Evolutionary conservation across 495 filamentous ascomycete genomes (phyloP).

Genomic region (Tuber borchii): DNA sequence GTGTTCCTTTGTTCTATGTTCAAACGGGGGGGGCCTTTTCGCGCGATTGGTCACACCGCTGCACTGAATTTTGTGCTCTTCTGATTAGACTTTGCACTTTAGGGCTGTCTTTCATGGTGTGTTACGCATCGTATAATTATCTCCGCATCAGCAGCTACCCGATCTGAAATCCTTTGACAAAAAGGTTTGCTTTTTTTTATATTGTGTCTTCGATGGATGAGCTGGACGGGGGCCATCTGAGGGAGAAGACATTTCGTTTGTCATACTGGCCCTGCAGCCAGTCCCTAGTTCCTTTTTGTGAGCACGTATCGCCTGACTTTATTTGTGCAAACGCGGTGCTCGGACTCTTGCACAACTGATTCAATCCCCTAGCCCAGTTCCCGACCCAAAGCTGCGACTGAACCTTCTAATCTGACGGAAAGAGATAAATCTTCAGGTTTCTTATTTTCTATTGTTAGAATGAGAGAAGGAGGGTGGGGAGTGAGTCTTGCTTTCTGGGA

Average conservation of each 20-base stretch:
- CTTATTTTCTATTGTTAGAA: slow-evolving; percentile 4
- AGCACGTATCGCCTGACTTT: slow-evolving; percentile 24
- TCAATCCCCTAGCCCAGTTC: slow-evolving; percentile 10
- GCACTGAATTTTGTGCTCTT: slow-evolving; percentile 5
- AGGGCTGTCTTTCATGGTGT: slow-evolving; percentile 21
- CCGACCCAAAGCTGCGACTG: slow-evolving; percentile 10
- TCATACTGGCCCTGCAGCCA: slow-evolving; percentile 8
- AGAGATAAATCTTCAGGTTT: not conserved
- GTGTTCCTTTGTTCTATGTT: slow-evolving; percentile 25
- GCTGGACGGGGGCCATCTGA: slow-evolving; percentile 8
- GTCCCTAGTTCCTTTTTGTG: not conserved
- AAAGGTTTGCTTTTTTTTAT: slow-evolving; percentile 25
- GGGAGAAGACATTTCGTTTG: slow-evolving; percentile 11
- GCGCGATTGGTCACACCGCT: slow-evolving; percentile 4
- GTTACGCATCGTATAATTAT: not conserved
- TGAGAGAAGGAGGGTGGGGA: not conserved
- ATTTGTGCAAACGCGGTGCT: slow-evolving; percentile 21
- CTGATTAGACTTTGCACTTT: slow-evolving; percentile 20
- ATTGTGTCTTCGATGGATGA: slow-evolving; percentile 6
- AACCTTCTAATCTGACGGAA: slow-evolving; percentile 15
- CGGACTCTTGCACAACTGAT: slow-evolving; percentile 17
- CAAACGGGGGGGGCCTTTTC: not conserved
- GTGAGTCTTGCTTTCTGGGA: not conserved
- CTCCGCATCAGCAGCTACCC: slow-evolving; percentile 27
- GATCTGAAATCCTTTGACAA: slow-evolving; percentile 16